phyloP scores from a whole-genome alignment of 345 rosid genomes.

The Gossypium australe region DNA sequence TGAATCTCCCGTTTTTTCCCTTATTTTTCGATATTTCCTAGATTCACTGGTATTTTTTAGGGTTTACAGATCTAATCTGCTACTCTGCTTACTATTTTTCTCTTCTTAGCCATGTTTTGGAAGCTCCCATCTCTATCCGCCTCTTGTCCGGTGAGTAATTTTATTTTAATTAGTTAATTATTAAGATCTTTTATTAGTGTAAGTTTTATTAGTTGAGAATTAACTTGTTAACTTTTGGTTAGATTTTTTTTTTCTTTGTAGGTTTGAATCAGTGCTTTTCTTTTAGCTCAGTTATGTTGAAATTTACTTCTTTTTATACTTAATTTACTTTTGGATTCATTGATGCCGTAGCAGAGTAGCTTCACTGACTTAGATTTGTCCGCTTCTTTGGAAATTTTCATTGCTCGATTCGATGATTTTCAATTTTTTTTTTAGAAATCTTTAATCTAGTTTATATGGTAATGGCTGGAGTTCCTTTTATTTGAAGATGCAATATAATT shows the following conservation, averaged over 20 bases:
- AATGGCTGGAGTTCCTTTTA: not conserved
- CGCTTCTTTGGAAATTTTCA: not conserved
- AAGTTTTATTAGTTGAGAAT: too few relatives aligned
- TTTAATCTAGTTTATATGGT: not conserved
- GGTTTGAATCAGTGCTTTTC: not conserved
- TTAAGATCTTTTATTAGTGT: too few relatives aligned
- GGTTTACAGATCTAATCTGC: slow-evolving; percentile 55
- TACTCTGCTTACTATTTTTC: slow-evolving; percentile 20
- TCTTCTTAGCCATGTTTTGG: slow-evolving; percentile 70
- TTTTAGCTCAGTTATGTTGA: not conserved
- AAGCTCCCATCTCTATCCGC: slow-evolving; percentile 83
- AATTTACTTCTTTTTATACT: not conserved
- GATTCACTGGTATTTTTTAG: slow-evolving; percentile 36
- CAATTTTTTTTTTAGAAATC: not conserved
- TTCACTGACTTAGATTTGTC: slow-evolving; percentile 5
- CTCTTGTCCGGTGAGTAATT: slow-evolving; percentile 80
- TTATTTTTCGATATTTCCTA: slow-evolving; percentile 21
- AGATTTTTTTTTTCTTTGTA: not conserved
- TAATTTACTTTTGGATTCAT: not conserved
- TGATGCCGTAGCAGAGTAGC: not conserved
- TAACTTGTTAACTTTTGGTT: not conserved
- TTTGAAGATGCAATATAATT: not conserved
- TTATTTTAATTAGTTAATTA: not conserved
- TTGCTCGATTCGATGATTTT: not conserved
- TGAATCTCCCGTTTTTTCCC: slow-evolving; percentile 34